Base-by-base conservation (phyloP, 164 flowering plant species). In the Taxillus chinensis region DNA sequence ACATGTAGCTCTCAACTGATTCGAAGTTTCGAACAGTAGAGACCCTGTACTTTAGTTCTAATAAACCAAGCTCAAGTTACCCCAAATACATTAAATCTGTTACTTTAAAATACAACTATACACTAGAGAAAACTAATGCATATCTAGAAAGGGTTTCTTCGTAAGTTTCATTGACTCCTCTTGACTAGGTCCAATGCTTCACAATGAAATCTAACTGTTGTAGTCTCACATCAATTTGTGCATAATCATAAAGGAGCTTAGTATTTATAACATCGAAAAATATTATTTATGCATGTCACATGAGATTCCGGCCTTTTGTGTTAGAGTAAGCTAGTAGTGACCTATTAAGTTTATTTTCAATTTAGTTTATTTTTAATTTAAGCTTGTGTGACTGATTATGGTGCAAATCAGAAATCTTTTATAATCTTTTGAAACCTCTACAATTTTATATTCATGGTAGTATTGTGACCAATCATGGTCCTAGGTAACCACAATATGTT, bases 81-180 rank as follows among this genome's bases (percentile, higher is more conserved):
- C 38, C 5, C 37, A 53, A 7, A 53, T 53, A 13, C 13, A 53
- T 53, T 7, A 3, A 27, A 27, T 27, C 27, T 2, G 27, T 27
- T 27, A 7, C 11, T 14, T 6, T 16, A 8, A 45, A 54, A 7
- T 7, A 8, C 55, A 41, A 42, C 7, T 57, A 39, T 37, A 40
- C 4, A 6, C 6, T 57, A 50, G 48, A 15, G 55, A 45, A 6
- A 51, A 90, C 97, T 86, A 78, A 93, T 96, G 99, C 96, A 75
- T 95, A 95, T 77, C 97, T 95, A 59, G 99, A 95, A 5, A 95
- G 74, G 50, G 99, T 95, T 75, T 97, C 99, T 45, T 80, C 93
- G 61, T 95, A 95, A 64, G 97, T 91, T 71, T 78, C 90, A 77
- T 95, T 95, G 42, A 95, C 95, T 67, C 87, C 85, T 72, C 99